Base-by-base conservation (phyloP, 495 filamentous ascomycete species). In the Tuber melanosporum region DNA sequence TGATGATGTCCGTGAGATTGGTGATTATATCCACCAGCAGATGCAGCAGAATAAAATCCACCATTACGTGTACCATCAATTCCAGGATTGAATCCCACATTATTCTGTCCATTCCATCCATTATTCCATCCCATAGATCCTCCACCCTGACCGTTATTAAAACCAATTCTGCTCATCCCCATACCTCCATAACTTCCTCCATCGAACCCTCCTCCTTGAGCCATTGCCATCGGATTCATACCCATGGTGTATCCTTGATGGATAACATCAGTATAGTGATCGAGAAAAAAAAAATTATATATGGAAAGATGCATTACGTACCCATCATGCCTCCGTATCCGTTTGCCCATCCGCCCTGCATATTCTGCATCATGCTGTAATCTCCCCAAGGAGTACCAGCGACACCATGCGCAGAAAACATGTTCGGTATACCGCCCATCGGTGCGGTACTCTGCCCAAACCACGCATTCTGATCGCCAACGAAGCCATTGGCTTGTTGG, bases 141-240 rank as follows among this genome's bases (percentile, higher is more conserved):
- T 85, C 89, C 89, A 87, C 89, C 86, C 84, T 89, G 88, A 81
- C 87, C 88, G 75, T 86, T 86, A 85, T 86, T 85, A 85, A 90
- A 94, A 86, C 91, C 92, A 89, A 91, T 91, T 82, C 91, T 91
- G 73, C 82, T 81, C 92, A 95, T 94, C 85, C 91, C 92, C 89
- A 91, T 92, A 87, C 90, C 92, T 92, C 90, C 91, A 84, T 89
- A 82, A 49, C 66, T 75, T 74, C 81, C 89, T 83, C 88, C 87
- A 82, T 91, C 91, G 86, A 91, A 95, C 76, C 91, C 92, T 85
- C 92, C 91, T 84, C 89, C 91, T 85, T 95, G 92, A 85, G 86
- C 87, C 89, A 93, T 92, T 86, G 87, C 87, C 92, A 94, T 94
- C 81, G 92, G 92, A 87, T 94, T 92, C 92, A 97, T 94, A 66